Conservation (phyloP, 208 protist genomes). For the Strigomonas culicis region DNA sequence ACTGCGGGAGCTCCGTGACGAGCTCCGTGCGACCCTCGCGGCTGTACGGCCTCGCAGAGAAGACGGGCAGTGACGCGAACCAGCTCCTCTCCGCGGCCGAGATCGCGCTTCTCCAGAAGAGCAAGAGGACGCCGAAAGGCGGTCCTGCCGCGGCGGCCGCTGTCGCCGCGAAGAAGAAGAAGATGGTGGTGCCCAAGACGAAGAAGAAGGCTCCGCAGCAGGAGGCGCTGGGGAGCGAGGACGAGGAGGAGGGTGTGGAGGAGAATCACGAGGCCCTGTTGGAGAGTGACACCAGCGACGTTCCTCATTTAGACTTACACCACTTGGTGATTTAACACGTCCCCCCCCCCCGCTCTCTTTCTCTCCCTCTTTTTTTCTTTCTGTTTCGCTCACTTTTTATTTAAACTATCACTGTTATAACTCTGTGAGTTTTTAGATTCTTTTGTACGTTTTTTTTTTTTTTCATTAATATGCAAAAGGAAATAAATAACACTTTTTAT, state of each 20-base stretch:
- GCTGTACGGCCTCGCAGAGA: too few species aligned
- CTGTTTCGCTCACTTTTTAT: slow-evolving; percentile 16
- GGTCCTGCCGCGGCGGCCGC: too few species aligned
- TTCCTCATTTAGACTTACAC: slow-evolving; percentile 8
- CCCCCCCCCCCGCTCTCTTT: slow-evolving; percentile 5
- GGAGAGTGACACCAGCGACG: slow-evolving; percentile 6
- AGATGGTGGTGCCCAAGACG: neutral
- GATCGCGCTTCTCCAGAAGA: too few species aligned
- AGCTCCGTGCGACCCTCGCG: too few species aligned
- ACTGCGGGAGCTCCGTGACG: too few species aligned
- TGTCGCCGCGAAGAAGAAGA: slow-evolving; percentile 2
- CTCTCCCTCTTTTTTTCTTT: slow-evolving; percentile 15
- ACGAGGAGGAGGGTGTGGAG: neutral
- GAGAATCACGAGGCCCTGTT: slow-evolving; percentile 9
- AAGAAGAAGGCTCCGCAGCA: neutral
- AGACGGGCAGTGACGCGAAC: too few species aligned
- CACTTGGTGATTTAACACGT: neutral
- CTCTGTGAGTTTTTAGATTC: neutral
- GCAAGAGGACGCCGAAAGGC: neutral
- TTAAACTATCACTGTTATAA: slow-evolving; percentile 12
- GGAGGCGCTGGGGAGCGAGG: neutral
- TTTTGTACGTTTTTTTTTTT: neutral
- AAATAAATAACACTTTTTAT: slow-evolving; percentile 55
- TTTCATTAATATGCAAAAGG: neutral
- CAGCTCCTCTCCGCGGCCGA: too few species aligned